Percentiles rank a stretch among this genome's conserved stretches.
phyloP scores from a whole-genome alignment of 768 basidiomycete species.

The Boletus coccyginus region DNA sequence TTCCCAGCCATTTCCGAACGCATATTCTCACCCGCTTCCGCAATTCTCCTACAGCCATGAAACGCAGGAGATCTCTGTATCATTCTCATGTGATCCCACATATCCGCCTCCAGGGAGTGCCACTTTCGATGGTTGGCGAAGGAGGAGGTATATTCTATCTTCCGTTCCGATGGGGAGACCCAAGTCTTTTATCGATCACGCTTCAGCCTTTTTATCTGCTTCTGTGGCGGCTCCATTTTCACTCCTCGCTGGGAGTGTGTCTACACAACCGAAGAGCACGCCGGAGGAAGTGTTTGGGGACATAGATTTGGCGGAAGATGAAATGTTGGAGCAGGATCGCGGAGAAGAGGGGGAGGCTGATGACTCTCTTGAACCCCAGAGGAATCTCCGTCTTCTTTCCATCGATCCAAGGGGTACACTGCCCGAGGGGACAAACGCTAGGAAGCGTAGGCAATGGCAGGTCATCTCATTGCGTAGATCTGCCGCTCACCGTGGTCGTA shows the following conservation, averaged over 20 bases:
- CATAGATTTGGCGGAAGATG: slow-evolving; percentile 75
- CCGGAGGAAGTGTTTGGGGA: slow-evolving; percentile 69
- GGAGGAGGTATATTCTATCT: slow-evolving; percentile 58
- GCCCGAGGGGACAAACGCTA: slow-evolving; percentile 34
- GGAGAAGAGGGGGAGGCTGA: slow-evolving; percentile 79
- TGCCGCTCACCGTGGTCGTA: slow-evolving; percentile 21
- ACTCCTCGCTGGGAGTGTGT: slow-evolving; percentile 41
- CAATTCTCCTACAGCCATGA: slow-evolving; percentile 56
- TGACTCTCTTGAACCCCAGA: slow-evolving; percentile 56
- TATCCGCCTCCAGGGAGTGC: slow-evolving; percentile 43
- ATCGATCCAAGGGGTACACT: slow-evolving; percentile 41
- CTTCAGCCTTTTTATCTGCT: slow-evolving; percentile 60
- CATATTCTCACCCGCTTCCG: slow-evolving; percentile 73
- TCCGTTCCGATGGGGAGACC: slow-evolving; percentile 68
- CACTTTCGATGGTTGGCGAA: slow-evolving; percentile 50
- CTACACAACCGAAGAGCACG: slow-evolving; percentile 39
- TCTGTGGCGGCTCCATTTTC: slow-evolving; percentile 60
- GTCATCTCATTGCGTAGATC: slow-evolving; percentile 42
- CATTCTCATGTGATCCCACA: slow-evolving; percentile 61
- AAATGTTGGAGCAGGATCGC: slow-evolving; percentile 74
- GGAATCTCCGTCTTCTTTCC: slow-evolving; percentile 55
- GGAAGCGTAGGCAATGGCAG: slow-evolving; percentile 47
- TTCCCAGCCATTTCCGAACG: slow-evolving; percentile 75
- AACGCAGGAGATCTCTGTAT: slow-evolving; percentile 57
- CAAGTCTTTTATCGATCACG: slow-evolving; percentile 67